phyloP scores from a whole-genome alignment of 192 early-diverging fungal species.

The Coemansia sp. region DNA sequence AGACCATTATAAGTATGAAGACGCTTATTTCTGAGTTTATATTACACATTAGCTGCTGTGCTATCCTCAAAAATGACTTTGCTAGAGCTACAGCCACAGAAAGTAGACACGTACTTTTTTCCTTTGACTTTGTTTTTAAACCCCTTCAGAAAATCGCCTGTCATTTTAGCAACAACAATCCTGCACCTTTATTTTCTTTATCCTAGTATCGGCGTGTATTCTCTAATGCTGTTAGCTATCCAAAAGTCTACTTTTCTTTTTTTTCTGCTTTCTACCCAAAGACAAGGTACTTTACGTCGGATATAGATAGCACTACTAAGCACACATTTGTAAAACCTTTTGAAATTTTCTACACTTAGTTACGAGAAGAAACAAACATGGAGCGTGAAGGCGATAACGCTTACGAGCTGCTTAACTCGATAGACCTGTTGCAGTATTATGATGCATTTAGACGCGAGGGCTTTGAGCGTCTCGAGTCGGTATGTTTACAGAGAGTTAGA shows the following conservation, averaged over 20 bases:
- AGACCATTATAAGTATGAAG: neutral
- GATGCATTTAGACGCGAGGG: constrained; percentile 47
- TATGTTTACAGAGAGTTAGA: constrained; percentile 14
- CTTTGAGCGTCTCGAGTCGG: constrained; percentile 46
- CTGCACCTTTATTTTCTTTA: neutral
- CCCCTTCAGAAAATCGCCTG: neutral
- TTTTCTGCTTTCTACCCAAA: no score
- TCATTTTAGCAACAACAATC: neutral
- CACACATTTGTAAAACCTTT: no score
- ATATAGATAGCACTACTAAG: neutral
- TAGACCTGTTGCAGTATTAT: constrained; percentile 43
- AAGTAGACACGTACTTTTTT: neutral
- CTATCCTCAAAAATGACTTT: neutral
- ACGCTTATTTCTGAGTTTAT: neutral
- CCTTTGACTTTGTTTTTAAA: neutral
- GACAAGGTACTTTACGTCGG: neutral
- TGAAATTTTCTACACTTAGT: constrained; percentile 1
- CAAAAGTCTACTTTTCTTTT: no score
- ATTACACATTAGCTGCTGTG: neutral
- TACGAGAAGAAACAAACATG: constrained; percentile 19
- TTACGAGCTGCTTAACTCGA: constrained; percentile 24
- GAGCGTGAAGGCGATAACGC: constrained; percentile 30
- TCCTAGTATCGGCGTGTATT: no score
- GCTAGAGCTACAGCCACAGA: neutral
- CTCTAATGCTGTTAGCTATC: no score